phyloP scores from a whole-genome alignment of 768 basidiomycete species.

The Cytidiella melzeri region DNA sequence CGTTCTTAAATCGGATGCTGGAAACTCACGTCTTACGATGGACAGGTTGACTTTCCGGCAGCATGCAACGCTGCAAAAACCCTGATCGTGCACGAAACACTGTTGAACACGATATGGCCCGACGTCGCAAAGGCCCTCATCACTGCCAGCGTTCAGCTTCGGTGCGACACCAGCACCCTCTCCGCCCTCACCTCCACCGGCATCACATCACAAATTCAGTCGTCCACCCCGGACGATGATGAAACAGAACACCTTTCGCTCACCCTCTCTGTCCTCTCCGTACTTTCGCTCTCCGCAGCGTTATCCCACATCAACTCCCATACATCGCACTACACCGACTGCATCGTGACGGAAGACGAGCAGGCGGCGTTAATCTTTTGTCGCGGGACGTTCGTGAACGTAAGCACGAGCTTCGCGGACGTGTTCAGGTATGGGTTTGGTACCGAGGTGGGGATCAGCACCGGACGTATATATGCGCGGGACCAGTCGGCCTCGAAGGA shows the following conservation, averaged over 20 bases:
- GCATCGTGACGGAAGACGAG: constrained; percentile 81
- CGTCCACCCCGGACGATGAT: constrained; percentile 67
- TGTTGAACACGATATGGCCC: constrained; percentile 76
- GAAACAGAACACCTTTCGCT: constrained; percentile 84
- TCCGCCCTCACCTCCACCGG: constrained; percentile 41
- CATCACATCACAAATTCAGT: constrained; percentile 40
- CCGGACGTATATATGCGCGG: constrained; percentile 92
- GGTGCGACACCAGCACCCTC: constrained; percentile 70
- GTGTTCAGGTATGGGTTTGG: constrained; percentile 97
- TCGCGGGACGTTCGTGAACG: constrained; percentile 91
- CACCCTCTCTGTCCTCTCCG: constrained; percentile 71
- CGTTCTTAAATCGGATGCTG: too few species aligned
- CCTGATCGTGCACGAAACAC: constrained; percentile 72
- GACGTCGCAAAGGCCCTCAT: constrained; percentile 70
- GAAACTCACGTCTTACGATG: too few species aligned
- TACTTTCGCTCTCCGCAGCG: constrained; percentile 67
- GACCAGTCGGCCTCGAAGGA: constrained; percentile 92
- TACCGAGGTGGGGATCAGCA: constrained; percentile 96
- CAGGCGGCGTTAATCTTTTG: constrained; percentile 66
- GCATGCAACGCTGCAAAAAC: constrained; percentile 95
- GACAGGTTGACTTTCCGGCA: constrained; percentile 91
- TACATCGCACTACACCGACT: constrained; percentile 93
- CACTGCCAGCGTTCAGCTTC: constrained; percentile 60
- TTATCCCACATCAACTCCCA: constrained; percentile 88
- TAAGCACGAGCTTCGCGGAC: constrained; percentile 93